phyloP scores from a whole-genome alignment of 176 grass and related monocot genomes.

The Oryza officinalis region DNA sequence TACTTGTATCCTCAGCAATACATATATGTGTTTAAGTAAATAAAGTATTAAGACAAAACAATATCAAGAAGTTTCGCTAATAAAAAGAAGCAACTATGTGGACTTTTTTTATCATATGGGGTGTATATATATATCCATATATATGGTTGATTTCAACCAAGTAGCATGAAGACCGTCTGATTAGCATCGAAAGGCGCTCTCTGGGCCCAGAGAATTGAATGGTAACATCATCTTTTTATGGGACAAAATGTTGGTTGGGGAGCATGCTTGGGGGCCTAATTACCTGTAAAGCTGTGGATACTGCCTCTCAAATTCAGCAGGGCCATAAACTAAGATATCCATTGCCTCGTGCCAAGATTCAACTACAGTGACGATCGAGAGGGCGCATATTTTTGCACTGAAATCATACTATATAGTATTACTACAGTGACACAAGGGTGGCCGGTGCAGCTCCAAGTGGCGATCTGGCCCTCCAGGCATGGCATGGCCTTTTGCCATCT shows the following conservation, averaged over 20 bases:
- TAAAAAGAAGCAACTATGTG: no score
- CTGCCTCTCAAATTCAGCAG: neutral
- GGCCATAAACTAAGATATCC: slow-evolving; percentile 3
- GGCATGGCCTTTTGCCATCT: neutral
- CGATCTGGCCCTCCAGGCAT: neutral
- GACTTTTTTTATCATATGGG: no score
- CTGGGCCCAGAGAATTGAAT: neutral
- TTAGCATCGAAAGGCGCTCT: neutral
- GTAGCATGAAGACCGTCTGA: neutral
- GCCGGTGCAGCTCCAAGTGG: slow-evolving; percentile 19
- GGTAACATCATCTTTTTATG: neutral
- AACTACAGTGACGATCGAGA: neutral
- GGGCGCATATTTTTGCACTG: neutral
- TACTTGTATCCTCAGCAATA: no score
- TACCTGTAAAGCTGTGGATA: slow-evolving; percentile 10
- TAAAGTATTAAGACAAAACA: no score
- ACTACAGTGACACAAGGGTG: neutral
- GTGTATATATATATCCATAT: no score
- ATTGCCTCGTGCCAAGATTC: neutral
- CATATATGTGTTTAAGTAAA: no score
- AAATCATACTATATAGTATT: no score
- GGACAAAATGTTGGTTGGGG: neutral
- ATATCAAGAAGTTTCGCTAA: no score
- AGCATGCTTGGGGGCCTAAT: neutral
- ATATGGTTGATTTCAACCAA: no score